Evolutionary conservation across 768 basidiomycete species (phyloP), one percentile per base, ranked within the genome.

Genomic region (Pleurotus giganteus): DNA sequence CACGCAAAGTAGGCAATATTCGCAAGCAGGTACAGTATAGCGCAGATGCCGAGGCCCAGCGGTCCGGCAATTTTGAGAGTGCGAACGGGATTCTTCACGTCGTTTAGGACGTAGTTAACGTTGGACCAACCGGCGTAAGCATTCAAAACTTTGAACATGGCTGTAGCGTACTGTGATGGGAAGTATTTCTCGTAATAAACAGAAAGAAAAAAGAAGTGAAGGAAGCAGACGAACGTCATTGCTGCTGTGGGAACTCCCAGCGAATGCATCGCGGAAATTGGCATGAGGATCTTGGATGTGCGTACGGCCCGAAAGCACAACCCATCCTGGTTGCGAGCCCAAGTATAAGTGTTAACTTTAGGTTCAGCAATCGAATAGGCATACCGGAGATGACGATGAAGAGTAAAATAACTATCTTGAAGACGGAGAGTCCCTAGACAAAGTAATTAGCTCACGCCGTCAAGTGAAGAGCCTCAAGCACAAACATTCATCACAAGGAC

Each of bases 31-130:
- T 85, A 85, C 2, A 85, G 64, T 1, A 71, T 60, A 0, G 80
- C 74, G 31, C 81, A 82, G 23, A 84, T 79, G 4, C 76, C 72
- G 9, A 84, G 66, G 0, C 82, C 83, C 17, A 84, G 77, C 0
- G 82, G 83, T 2, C 79, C 83, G 0, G 83, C 82, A 31, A 84
- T 82, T 65, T 81, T 82, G 50, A 86, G 75, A 6, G 84, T 86
- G 41, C 80, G 75, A 2, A 83, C 72, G 0, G 83, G 83, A 59
- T 84, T 69, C 57, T 76, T 78, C 50, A 85, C 81, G 8, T 84
- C 81, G 66, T 83, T 84, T 54, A 85, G 65, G 4, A 84, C 83
- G 51, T 81, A 81, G 60, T 83, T 83, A 23, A 79, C 77, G 42
- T 77, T 79, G 2, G 78, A 78, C 82, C 83, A 83, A 4, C 82